Evolutionary conservation across 2,329 filamentous ascomycete species (phyloP), one percentile per base, ranked within the genome.

Genomic region (Arthrinium phaeospermum): DNA sequence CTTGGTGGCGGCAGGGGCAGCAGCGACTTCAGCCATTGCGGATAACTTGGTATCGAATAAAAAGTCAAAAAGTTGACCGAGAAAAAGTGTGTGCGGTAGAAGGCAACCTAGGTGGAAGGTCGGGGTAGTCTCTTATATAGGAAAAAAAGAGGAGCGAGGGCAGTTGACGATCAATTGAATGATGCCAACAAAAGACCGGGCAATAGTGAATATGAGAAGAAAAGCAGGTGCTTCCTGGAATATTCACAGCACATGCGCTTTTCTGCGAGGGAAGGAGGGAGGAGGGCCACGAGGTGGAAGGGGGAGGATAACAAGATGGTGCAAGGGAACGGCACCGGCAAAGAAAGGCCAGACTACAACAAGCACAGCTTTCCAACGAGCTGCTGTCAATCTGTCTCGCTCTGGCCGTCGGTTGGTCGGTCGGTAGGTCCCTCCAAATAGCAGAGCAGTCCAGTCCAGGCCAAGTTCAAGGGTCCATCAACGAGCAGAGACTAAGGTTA

Each of bases 11-110:
- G 86, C 81, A 74, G 84, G 82, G 72, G 85, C 82, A 72, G 86
- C 83, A 74, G 82, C 80, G 67, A 82, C 74, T 71, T 88, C 85
- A 72, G 87, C 85, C 88, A 90, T 90, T 72, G 71, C 83, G 75
- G 67, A 46, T 68, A 46, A 44, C 12, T 34, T 27, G 57, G 45
- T 51, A 37, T 44, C 41, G 47, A 34, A 30, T 70, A 53, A 53
- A 53, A 57, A 44, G 46, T 61, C 49, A 68, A 13, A 13, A 46
- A 64, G 6, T 64, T 41, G 57, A 64, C 57, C 14, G 41, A 12
- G 57, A 41, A 14, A 19, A 22, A 30, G 27, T 57, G 51, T 37
- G 51, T 47, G 41, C 44, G 61, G 13, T 46, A 51, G 71, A 47
- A 68, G 53, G 44, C 61, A n/a, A 64, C 19, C 70, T 67, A 61